Percentiles rank a stretch among this genome's conserved stretches.
Conservation (phyloP, 2,329 filamentous ascomycete species). For the Ramichloridium luteum region DNA sequence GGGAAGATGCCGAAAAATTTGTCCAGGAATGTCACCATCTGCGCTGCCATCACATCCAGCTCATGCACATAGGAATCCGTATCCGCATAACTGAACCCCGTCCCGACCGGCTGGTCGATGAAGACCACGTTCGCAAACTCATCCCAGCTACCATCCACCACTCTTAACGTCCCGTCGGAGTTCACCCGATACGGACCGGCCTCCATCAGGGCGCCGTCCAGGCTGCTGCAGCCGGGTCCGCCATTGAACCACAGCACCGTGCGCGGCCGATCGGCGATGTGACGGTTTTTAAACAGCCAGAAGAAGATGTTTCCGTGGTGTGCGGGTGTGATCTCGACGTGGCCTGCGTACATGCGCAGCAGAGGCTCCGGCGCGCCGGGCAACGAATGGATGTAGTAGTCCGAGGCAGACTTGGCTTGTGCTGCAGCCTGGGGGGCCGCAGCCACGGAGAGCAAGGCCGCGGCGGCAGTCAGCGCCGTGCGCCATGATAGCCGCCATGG, state of each 20-base stretch:
- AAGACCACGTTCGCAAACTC: slow-evolving; percentile 96
- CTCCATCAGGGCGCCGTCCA: slow-evolving; percentile 94
- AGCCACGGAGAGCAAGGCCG: slow-evolving; percentile 13
- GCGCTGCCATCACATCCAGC: slow-evolving; percentile 73
- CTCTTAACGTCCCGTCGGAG: slow-evolving; percentile 55
- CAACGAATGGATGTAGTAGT: slow-evolving; percentile 79
- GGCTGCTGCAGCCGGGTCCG: slow-evolving; percentile 90
- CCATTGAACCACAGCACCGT: slow-evolving; percentile 97
- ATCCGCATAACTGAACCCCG: slow-evolving; percentile 90
- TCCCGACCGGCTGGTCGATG: slow-evolving; percentile 93
- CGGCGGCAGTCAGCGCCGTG: slow-evolving; percentile 8
- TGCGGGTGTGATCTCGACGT: slow-evolving; percentile 77
- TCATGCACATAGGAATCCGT: slow-evolving; percentile 78
- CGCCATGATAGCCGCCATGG: slow-evolving; percentile 8
- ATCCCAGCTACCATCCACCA: slow-evolving; percentile 95
- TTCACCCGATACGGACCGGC: slow-evolving; percentile 84
- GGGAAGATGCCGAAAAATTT: slow-evolving; percentile 88
- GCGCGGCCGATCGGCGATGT: slow-evolving; percentile 82
- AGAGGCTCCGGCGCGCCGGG: slow-evolving; percentile 72
- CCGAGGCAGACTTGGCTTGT: slow-evolving; percentile 55
- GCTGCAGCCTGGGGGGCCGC: slow-evolving; percentile 3
- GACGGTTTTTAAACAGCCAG: slow-evolving; percentile 93
- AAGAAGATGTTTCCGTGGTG: slow-evolving; percentile 94
- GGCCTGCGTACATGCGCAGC: slow-evolving; percentile 96
- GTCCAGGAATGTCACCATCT: slow-evolving; percentile 80